Evolutionary conservation across 1,139 yeast genomes (phyloP).

Genomic region (Scheffersomyces cryptocercus): DNA sequence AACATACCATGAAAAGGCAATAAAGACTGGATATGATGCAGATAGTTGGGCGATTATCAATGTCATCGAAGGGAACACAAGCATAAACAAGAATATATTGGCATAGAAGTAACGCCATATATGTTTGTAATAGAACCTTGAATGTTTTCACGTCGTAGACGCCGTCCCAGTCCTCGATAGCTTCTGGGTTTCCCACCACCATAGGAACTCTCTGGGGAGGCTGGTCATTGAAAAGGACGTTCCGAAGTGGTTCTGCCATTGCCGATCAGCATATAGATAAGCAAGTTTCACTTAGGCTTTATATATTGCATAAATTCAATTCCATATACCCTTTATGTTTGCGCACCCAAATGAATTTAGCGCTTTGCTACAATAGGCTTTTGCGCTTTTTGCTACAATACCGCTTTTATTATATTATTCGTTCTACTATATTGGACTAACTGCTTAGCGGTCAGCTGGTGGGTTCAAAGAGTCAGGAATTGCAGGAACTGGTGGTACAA

Average conservation of each 20-base stretch:
- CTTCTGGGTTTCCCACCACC: too few species aligned
- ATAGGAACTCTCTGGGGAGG: too few species aligned
- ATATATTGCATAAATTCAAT: too few species aligned
- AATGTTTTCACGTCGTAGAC: constrained; percentile 20
- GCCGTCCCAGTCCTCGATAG: constrained; percentile 22
- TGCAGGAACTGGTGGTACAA: constrained; percentile 29
- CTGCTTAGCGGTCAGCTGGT: background rate
- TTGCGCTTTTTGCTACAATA: background rate
- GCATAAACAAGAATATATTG: constrained; percentile 42
- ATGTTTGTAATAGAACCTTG: constrained; percentile 23
- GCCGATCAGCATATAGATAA: too few species aligned
- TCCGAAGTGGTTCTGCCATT: too few species aligned
- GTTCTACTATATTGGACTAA: background rate
- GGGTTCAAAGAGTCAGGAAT: too few species aligned
- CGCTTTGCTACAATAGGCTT: background rate
- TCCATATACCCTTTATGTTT: too few species aligned
- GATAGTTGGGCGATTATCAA: constrained; percentile 40
- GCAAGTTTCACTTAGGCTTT: too few species aligned
- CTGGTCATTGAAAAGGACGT: too few species aligned
- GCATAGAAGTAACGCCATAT: constrained; percentile 30
- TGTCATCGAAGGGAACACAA: constrained; percentile 44
- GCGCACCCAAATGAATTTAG: background rate
- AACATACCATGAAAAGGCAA: constrained; percentile 31
- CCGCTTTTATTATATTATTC: background rate
- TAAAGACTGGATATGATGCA: constrained; percentile 28